A percentile compares a stretch with the other conserved stretches of the same genome.
phyloP scores from a whole-genome alignment of 164 flowering plant genomes.

The Umbilicus rupestris region DNA sequence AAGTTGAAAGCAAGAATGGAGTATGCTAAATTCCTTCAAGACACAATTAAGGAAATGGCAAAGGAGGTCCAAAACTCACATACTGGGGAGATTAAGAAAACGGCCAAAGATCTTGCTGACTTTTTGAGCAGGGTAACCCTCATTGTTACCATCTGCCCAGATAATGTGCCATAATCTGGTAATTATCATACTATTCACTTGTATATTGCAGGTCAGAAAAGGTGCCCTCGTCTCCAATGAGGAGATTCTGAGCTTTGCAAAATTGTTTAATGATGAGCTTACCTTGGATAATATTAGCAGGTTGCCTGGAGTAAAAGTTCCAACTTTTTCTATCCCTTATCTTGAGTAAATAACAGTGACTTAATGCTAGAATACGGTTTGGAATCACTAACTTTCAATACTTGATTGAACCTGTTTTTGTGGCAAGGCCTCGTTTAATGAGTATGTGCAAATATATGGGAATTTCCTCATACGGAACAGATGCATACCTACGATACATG shows the following conservation, averaged over 20 bases:
- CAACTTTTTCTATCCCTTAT: not conserved
- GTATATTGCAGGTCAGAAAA: conserved; percentile 49
- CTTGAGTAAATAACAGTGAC: not conserved
- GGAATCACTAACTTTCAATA: not conserved
- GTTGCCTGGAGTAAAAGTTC: conserved; percentile 21
- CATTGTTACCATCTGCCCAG: not conserved
- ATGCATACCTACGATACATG: conserved; percentile 79
- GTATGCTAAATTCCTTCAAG: conserved; percentile 92
- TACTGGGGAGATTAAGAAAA: conserved; percentile 81
- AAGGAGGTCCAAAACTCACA: conserved; percentile 78
- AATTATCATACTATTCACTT: not conserved
- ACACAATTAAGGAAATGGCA: conserved; percentile 98
- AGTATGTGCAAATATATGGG: conserved; percentile 98
- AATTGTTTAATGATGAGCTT: conserved; percentile 91
- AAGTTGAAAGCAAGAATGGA: conserved; percentile 84
- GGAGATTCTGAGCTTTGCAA: conserved; percentile 89
- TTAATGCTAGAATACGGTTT: not conserved
- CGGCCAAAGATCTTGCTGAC: conserved; percentile 91
- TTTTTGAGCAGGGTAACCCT: conserved; percentile 54
- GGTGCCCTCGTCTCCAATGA: conserved; percentile 76
- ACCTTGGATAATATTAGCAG: conserved; percentile 97
- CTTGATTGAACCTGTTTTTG: not conserved
- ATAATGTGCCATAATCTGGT: not conserved
- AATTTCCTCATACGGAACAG: conserved; percentile 73
- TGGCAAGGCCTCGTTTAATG: conserved; percentile 63